Evolutionary conservation across 495 filamentous ascomycete species (phyloP).

Genomic region (Saxispiralis lemnorum): DNA sequence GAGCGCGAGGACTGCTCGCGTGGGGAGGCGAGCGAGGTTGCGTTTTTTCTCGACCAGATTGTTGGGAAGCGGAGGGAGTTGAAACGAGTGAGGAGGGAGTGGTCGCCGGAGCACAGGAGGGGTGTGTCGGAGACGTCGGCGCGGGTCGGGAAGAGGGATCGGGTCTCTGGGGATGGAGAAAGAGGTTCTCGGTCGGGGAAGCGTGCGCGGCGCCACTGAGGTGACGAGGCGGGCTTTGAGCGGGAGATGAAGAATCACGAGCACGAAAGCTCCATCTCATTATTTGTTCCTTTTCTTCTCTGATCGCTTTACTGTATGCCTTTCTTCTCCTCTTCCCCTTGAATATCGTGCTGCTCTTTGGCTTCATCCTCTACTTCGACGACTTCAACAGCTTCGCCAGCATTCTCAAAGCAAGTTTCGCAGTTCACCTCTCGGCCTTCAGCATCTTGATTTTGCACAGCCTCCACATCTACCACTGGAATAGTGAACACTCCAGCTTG

Average conservation of each 20-base stretch:
- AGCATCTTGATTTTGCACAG: constrained; percentile 14
- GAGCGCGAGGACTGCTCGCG: constrained; percentile 22
- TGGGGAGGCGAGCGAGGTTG: constrained; percentile 41
- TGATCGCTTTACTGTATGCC: no score
- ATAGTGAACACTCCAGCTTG: constrained; percentile 55
- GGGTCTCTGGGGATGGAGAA: no score
- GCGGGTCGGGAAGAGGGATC: no score
- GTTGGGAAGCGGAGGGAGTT: constrained; percentile 30
- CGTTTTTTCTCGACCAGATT: constrained; percentile 37
- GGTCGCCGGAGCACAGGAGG: no score
- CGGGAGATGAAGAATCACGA: no score
- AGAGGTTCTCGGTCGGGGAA: no score
- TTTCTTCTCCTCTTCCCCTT: not conserved
- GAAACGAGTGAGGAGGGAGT: no score
- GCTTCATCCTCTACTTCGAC: constrained; percentile 48
- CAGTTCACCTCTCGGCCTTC: constrained; percentile 33
- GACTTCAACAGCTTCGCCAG: constrained; percentile 60
- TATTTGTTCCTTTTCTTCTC: no score
- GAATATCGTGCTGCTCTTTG: constrained; percentile 38
- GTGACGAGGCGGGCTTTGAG: no score
- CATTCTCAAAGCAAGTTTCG: constrained; percentile 64
- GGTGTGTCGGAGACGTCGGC: no score
- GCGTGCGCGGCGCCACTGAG: no score
- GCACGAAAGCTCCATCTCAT: no score
- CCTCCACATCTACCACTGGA: constrained; percentile 60